Evolutionary conservation across 2,329 filamentous ascomycete genomes (phyloP).

Genomic region (Arthroderma sp.): DNA sequence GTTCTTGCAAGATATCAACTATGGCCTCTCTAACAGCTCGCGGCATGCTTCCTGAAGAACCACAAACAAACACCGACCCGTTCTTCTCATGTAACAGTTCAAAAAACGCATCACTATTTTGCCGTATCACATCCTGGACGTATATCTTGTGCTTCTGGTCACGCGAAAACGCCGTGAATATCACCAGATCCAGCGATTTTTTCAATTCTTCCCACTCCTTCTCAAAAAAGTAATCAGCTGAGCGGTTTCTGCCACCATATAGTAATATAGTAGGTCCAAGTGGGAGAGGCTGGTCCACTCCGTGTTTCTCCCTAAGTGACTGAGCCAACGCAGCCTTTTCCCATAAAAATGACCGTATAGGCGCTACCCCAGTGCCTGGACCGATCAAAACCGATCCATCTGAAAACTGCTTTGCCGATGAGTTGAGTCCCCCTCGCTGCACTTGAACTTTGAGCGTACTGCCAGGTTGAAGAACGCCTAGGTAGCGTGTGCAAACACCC

Average conservation of each 20-base stretch:
- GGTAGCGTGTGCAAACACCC: slow-evolving; percentile 81
- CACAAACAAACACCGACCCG: slow-evolving; percentile 41
- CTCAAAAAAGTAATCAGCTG: slow-evolving; percentile 68
- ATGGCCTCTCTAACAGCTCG: slow-evolving; percentile 54
- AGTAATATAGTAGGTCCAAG: slow-evolving; percentile 50
- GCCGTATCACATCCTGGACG: slow-evolving; percentile 50
- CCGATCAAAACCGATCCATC: slow-evolving; percentile 63
- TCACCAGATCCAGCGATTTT: slow-evolving; percentile 33
- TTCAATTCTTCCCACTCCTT: slow-evolving; percentile 54
- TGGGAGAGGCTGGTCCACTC: slow-evolving; percentile 14
- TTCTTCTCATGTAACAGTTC: slow-evolving; percentile 35
- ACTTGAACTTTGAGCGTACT: slow-evolving; percentile 48
- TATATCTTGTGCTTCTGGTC: slow-evolving; percentile 54
- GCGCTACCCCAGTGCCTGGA: slow-evolving; percentile 77
- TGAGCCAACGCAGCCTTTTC: slow-evolving; percentile 44
- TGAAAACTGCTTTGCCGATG: slow-evolving; percentile 33
- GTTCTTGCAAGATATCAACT: slow-evolving; percentile 44
- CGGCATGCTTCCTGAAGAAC: slow-evolving; percentile 57
- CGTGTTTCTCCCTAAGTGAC: slow-evolving; percentile 18
- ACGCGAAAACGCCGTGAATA: slow-evolving; percentile 56
- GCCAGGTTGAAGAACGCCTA: slow-evolving; percentile 49
- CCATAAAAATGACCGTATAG: slow-evolving; percentile 67
- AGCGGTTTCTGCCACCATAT: slow-evolving; percentile 67
- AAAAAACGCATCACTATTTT: slow-evolving; percentile 38
- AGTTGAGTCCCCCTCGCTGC: slow-evolving; percentile 40